Percentiles rank a stretch among this genome's conserved stretches.
These are phyloP conservation scores for Thelephora ganbajun DNA, from an alignment of 768 basidiomycete species.

Conservation along the genomic window DNA sequence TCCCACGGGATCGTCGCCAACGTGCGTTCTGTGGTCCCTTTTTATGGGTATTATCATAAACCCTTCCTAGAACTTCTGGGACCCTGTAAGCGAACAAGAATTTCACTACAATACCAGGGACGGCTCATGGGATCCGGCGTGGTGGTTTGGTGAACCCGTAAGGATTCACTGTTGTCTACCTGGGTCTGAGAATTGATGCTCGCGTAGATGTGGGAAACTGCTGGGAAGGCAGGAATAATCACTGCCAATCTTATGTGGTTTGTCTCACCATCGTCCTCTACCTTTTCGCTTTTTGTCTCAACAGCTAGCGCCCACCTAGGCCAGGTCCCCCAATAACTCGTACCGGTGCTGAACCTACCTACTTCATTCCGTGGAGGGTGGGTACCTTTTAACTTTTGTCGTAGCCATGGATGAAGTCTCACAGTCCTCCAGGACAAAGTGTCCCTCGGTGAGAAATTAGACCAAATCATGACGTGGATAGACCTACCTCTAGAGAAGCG, in stretches of 20 bases:
- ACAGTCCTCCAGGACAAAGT: constrained; percentile 33
- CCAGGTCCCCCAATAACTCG: constrained; percentile 68
- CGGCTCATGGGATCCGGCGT: constrained; percentile 49
- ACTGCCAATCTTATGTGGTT: constrained; percentile 92
- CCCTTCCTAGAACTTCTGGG: constrained; percentile 65
- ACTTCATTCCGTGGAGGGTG: constrained; percentile 71
- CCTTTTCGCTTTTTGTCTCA: not conserved
- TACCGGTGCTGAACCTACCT: constrained; percentile 52
- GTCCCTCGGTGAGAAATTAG: constrained; percentile 52
- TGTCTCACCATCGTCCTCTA: constrained; percentile 12
- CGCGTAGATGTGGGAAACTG: constrained; percentile 82
- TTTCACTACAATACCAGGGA: constrained; percentile 61
- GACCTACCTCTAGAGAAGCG: constrained; percentile 58
- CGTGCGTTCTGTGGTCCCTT: constrained; percentile 25
- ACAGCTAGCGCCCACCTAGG: constrained; percentile 25
- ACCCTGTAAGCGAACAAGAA: constrained; percentile 43
- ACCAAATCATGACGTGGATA: constrained; percentile 71
- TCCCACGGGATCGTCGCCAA: constrained; percentile 88
- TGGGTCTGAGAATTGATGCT: not conserved
- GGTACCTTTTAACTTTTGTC: not conserved
- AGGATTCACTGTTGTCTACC: constrained; percentile 12
- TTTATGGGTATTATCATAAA: not conserved
- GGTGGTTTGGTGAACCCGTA: constrained; percentile 90
- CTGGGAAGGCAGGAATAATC: constrained; percentile 50
- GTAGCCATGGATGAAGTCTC: not conserved